These are phyloP conservation scores for Fraxinus floribunda DNA, from an alignment of 305 asterid genomes.

Conservation along the genomic window DNA sequence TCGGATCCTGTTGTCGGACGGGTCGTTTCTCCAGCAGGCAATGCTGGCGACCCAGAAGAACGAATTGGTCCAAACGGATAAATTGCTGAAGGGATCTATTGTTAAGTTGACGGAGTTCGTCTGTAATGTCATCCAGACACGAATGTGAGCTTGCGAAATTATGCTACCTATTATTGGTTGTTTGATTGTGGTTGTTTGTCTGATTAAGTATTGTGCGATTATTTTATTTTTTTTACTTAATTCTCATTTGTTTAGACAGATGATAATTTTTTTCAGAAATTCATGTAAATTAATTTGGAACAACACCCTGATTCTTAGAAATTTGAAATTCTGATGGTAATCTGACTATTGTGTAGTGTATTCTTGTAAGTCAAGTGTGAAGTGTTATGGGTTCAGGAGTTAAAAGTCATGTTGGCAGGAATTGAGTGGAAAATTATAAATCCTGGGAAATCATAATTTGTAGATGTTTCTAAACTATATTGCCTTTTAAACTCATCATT, in stretches of 20 bases:
- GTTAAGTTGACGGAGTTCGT: constrained; percentile 64
- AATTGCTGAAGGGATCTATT: constrained; percentile 67
- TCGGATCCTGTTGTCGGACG: constrained; percentile 69
- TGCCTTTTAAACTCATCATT: background rate
- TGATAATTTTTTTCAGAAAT: background rate
- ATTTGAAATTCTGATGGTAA: background rate
- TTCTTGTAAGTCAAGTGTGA: background rate
- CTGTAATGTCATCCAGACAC: constrained; percentile 55
- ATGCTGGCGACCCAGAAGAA: constrained; percentile 85
- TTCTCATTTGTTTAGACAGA: background rate
- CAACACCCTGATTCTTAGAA: background rate
- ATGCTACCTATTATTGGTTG: background rate
- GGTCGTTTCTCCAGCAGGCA: constrained; percentile 61
- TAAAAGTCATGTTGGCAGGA: background rate
- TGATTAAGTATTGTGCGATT: background rate
- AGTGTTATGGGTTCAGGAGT: background rate
- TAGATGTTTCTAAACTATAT: background rate
- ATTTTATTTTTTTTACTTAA: background rate
- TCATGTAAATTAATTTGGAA: background rate
- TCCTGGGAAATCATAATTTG: background rate
- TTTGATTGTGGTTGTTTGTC: background rate
- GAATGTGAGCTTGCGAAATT: constrained; percentile 42
- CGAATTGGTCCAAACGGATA: constrained; percentile 51
- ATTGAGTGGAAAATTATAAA: background rate
- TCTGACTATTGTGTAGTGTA: background rate